Evolutionary conservation across 768 basidiomycete genomes (phyloP).

Genomic region (Sutorius australiensis): DNA sequence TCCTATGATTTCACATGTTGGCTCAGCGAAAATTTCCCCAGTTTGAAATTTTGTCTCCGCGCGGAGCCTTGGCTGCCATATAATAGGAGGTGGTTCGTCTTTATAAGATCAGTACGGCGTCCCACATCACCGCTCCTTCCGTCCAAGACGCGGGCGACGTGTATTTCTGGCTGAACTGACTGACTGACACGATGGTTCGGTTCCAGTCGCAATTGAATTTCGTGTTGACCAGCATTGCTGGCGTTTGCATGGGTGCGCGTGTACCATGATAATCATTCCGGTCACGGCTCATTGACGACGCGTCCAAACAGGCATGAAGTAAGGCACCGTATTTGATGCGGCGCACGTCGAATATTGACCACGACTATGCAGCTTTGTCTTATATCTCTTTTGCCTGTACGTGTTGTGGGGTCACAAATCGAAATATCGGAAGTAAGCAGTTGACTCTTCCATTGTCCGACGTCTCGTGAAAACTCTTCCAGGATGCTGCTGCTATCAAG

Average conservation of each 20-base stretch:
- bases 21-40: too few species aligned
- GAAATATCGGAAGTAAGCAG: neutral
- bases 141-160: neutral
- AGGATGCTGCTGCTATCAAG: conserved; percentile 14
- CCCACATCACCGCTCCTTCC: neutral
- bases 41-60: neutral
- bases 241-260: conserved; percentile 13
- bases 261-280: neutral
- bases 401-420: conserved; percentile 12
- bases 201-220: conserved; percentile 7
- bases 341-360: neutral
- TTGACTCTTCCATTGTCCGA: neutral
- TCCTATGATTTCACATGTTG: too few species aligned
- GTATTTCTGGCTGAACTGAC: neutral
- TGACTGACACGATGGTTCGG: neutral
- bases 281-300: neutral
- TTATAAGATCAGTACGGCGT: neutral
- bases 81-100: neutral
- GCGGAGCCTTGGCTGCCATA: neutral
- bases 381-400: conserved; percentile 20
- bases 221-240: conserved; percentile 4
- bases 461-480: neutral
- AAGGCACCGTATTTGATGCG: neutral
- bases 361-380: conserved; percentile 4
- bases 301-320: conserved; percentile 16